Evolutionary conservation across 805 yeast species (phyloP).

Genomic region (Hanseniaspora taiwanica): DNA sequence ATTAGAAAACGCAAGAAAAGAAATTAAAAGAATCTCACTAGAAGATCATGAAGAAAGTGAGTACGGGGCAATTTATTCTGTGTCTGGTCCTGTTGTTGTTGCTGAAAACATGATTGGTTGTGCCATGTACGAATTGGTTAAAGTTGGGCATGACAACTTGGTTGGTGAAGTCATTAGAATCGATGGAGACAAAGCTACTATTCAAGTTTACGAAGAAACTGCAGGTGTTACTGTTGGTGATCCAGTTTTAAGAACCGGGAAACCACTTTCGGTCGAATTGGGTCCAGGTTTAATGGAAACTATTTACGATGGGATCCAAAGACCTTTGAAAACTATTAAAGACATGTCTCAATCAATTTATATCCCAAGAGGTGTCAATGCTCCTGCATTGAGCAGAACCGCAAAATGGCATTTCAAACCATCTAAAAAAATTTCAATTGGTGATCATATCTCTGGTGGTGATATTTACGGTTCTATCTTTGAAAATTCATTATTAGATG

Average conservation of each 20-base stretch:
- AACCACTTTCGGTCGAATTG: slow-evolving; percentile 95
- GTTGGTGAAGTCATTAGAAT: slow-evolving; percentile 99
- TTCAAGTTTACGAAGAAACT: slow-evolving; percentile 98
- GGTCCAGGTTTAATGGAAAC: slow-evolving; percentile 99
- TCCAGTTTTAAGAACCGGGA: slow-evolving; percentile 95
- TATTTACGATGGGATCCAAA: slow-evolving; percentile 97
- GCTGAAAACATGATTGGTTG: slow-evolving; percentile 99
- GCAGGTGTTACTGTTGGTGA: slow-evolving; percentile 99
- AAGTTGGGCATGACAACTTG: slow-evolving; percentile 91
- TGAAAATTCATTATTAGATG: slow-evolving; percentile 84
- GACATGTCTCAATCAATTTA: slow-evolving; percentile 82
- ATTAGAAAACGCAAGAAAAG: slow-evolving; percentile 91
- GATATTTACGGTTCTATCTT: slow-evolving; percentile 88
- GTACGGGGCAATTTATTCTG: slow-evolving; percentile 84
- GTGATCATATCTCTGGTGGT: slow-evolving; percentile 98
- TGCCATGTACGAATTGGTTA: slow-evolving; percentile 98
- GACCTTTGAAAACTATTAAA: slow-evolving; percentile 90
- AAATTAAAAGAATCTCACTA: slow-evolving; percentile 70
- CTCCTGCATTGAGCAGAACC: slow-evolving; percentile 83
- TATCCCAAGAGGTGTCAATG: slow-evolving; percentile 97
- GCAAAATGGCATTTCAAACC: slow-evolving; percentile 82
- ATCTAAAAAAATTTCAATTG: slow-evolving; percentile 53
- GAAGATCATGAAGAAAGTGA: slow-evolving; percentile 63
- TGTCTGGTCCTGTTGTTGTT: slow-evolving; percentile 94
- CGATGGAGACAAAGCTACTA: slow-evolving; percentile 91